These are phyloP conservation scores for Triglochin maritima DNA, from an alignment of 106 monocot species.

Conservation along the genomic window DNA sequence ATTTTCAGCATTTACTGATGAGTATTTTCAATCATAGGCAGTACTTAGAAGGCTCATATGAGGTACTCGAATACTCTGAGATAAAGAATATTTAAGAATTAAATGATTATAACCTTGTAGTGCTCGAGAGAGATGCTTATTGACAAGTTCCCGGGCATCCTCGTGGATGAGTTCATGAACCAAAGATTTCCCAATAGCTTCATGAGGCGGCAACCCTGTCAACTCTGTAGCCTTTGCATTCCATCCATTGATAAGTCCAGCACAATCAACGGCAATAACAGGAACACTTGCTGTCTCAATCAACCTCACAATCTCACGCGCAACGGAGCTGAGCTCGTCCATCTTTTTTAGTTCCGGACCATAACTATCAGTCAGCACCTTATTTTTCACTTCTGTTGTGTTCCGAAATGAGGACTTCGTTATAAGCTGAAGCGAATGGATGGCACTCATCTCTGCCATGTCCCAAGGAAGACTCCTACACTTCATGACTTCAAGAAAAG, in stretches of 20 bases:
- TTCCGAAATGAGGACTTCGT: slow-evolving; percentile 71
- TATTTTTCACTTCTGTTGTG: slow-evolving; percentile 34
- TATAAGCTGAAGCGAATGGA: slow-evolving; percentile 90
- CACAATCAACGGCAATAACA: slow-evolving; percentile 57
- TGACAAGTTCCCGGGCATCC: slow-evolving; percentile 49
- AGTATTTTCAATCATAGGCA: no score
- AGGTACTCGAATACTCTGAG: no score
- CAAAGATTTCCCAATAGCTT: slow-evolving; percentile 84
- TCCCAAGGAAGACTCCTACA: slow-evolving; percentile 89
- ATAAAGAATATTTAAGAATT: background rate
- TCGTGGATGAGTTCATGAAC: slow-evolving; percentile 69
- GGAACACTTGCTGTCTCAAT: slow-evolving; percentile 78
- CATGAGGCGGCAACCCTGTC: slow-evolving; percentile 44
- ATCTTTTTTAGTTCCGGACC: slow-evolving; percentile 63
- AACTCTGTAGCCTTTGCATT: slow-evolving; percentile 61
- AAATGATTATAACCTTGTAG: slow-evolving; percentile 38
- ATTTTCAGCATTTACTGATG: no score
- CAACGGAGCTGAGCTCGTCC: slow-evolving; percentile 82
- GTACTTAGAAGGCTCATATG: no score
- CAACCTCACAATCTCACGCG: slow-evolving; percentile 77
- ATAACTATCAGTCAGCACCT: slow-evolving; percentile 35
- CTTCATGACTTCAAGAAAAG: slow-evolving; percentile 90
- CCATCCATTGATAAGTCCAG: slow-evolving; percentile 72
- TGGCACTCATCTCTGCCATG: slow-evolving; percentile 93
- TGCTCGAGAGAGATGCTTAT: slow-evolving; percentile 60